Conservation (phyloP, 2,329 filamentous ascomycete species). For the Clonostachys rhizophaga region DNA sequence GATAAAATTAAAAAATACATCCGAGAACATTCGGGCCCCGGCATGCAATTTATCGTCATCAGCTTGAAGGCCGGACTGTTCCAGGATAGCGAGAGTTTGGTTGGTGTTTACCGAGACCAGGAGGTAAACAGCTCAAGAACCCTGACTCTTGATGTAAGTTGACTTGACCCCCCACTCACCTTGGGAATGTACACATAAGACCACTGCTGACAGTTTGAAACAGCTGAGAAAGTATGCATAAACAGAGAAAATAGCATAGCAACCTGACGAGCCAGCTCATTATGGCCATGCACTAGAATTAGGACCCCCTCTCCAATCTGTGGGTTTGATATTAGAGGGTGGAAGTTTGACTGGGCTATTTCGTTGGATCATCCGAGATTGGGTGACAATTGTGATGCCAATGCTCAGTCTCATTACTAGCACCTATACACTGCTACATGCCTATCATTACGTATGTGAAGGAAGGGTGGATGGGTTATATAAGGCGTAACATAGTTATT, state of each 20-base stretch:
- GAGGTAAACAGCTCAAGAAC: conserved; percentile 87
- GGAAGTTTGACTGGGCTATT: no score
- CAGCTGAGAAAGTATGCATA: conserved; percentile 27
- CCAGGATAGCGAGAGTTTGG: conserved; percentile 91
- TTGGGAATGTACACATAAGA: conserved; percentile 2
- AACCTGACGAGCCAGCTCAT: no score
- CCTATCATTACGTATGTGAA: not conserved
- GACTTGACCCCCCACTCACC: not conserved
- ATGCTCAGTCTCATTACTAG: no score
- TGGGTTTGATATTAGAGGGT: no score
- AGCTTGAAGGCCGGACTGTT: conserved; percentile 93
- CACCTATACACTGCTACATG: no score
- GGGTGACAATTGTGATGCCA: no score
- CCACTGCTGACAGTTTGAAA: conserved; percentile 2
- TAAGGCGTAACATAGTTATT: not conserved
- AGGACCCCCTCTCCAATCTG: no score
- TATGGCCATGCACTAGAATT: no score
- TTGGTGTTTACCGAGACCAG: conserved; percentile 95
- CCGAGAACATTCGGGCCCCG: conserved; percentile 85
- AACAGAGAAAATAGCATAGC: not conserved
- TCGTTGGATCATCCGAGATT: no score
- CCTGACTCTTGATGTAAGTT: conserved; percentile 89
- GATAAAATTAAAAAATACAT: conserved; percentile 97
- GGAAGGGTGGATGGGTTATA: not conserved
- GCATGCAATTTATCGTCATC: conserved; percentile 99